These are phyloP conservation scores for Lipomyces yamadae DNA, from an alignment of 805 yeast species.

Conservation along the genomic window DNA sequence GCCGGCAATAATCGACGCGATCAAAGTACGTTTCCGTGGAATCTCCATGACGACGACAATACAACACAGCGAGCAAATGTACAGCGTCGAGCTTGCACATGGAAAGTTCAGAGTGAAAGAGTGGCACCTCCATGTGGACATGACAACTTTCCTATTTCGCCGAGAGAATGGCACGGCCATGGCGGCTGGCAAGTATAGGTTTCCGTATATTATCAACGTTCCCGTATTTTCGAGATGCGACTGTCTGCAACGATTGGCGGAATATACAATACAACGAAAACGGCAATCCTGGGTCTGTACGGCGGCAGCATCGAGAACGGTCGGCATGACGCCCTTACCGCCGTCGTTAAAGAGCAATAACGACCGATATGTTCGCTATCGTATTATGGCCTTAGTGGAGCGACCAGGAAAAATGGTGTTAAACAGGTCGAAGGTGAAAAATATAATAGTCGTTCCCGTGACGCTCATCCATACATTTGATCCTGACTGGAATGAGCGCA, in stretches of 20 bases:
- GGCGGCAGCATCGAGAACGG: neutral
- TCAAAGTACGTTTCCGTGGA: conserved; percentile 26
- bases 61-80: neutral
- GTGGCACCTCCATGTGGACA: conserved; percentile 18
- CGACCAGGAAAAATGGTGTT: conserved; percentile 16
- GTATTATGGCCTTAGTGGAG: conserved; percentile 12
- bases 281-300: conserved; percentile 1
- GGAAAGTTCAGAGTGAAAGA: conserved; percentile 1
- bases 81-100: neutral
- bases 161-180: conserved; percentile 2
- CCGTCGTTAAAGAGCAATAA: conserved; percentile 16
- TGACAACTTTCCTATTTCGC: neutral
- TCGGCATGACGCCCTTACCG: conserved; percentile 10
- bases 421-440: neutral
- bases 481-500: neutral
- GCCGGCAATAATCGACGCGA: conserved; percentile 14
- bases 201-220: conserved; percentile 15
- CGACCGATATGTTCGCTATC: conserved; percentile 15
- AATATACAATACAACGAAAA: neutral
- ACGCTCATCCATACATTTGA: conserved; percentile 6
- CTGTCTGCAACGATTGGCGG: neutral
- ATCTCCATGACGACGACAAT: conserved; percentile 16
- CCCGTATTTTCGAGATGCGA: conserved; percentile 23
- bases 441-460: conserved; percentile 3
- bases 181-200: conserved; percentile 8